Evolutionary conservation across 768 basidiomycete species (phyloP).

Genomic region (Leccinum fibrillosum): DNA sequence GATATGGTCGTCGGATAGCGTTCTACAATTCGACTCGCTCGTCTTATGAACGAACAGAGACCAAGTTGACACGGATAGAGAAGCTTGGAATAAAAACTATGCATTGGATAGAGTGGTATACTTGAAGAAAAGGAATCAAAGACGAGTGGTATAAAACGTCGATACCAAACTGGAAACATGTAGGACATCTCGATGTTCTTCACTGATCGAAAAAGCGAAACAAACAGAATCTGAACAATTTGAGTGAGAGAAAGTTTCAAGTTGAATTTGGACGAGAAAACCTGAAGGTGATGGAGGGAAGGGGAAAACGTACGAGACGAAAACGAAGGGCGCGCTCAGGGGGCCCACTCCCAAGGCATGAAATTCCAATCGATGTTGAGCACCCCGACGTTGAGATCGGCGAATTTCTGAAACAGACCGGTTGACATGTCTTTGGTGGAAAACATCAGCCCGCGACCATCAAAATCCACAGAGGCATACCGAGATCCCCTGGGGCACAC

Average conservation of each 20-base stretch:
- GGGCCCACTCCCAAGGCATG: neutral
- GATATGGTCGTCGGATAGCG: neutral
- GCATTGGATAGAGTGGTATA: neutral
- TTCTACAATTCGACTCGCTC: neutral
- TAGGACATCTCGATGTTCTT: neutral
- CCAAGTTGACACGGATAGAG: neutral
- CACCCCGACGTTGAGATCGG: neutral
- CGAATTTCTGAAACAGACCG: neutral
- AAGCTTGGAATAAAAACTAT: neutral
- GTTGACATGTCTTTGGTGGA: neutral
- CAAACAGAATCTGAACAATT: neutral
- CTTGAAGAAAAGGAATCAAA: neutral
- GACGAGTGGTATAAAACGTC: neutral
- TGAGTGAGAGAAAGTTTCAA: too few species aligned
- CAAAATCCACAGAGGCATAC: neutral
- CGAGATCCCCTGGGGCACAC: neutral
- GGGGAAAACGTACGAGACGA: neutral
- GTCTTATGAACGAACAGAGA: neutral
- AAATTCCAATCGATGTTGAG: neutral
- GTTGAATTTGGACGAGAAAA: neutral
- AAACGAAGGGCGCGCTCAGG: neutral
- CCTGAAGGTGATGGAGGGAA: neutral
- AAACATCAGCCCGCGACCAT: neutral
- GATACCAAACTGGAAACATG: neutral
- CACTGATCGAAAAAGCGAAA: neutral